Evolutionary conservation across 2,329 filamentous ascomycete genomes (phyloP), one percentile per base, ranked within the genome.

Genomic region (Phaeosphaeriaceae sp.): DNA sequence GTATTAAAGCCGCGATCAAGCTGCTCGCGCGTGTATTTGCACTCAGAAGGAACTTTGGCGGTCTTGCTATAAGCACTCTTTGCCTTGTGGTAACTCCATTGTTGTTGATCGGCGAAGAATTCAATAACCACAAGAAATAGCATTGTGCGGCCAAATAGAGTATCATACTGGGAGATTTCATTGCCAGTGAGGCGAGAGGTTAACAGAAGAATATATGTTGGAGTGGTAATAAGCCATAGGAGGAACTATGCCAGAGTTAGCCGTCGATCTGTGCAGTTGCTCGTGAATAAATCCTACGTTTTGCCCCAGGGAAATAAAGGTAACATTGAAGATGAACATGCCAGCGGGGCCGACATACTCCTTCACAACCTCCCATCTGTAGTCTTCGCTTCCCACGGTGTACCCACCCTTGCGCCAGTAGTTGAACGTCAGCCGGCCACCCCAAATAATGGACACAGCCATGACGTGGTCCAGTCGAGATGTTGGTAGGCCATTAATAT

Each of bases 371-470:
- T 82, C 80, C 93, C 94, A 99, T 76, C 94, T 84, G 73, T 99
- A 99, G 74, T 99, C 94, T 74, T 99, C 93, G 13, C 89, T 92
- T 30, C 94, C 93, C 56, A 92, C 80, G 13, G 81, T 78, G 72
- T 99, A 99, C 18, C 94, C 94, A 32, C 94, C 94, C 73, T 90
- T 96, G 50, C 94, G 88, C 87, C 89, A 96, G 77, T 97, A 99
- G 76, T 99, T 99, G 80, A 84, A 97, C 2, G 93, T 97, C 74
- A 99, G 78, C 9, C 94, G 88, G 77, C 92, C 89, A 74, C 88
- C 90, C 94, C 94, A 99, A 7, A 92, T 62, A 1, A 82, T 74
- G 42, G 86, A 88, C 62, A 90, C 86, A 1, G 86, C 76, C 49
- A 92, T 79, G 26, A 92, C 79, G 33, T 88, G 84, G 64, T 96